These are phyloP conservation scores for Ceratocystis lukuohia DNA, from an alignment of 2,329 filamentous ascomycete genomes.

Conservation along the genomic window DNA sequence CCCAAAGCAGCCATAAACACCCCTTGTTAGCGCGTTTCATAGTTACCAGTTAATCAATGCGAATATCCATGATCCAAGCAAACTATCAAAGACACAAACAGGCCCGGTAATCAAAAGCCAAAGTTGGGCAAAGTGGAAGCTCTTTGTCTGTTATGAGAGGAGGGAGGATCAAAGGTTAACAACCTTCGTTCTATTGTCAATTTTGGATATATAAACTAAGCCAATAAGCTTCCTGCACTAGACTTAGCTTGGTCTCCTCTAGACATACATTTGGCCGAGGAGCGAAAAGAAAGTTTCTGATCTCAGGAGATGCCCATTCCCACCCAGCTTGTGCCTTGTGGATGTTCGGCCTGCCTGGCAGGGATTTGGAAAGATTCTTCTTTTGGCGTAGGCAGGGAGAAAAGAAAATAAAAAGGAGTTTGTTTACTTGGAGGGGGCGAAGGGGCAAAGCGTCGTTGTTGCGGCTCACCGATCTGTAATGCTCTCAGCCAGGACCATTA, in stretches of 20 bases:
- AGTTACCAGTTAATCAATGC: neutral
- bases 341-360: too few relatives aligned
- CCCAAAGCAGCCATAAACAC: neutral
- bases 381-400: too few relatives aligned
- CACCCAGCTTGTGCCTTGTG: too few relatives aligned
- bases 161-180: slow-evolving; percentile 6
- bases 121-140: neutral
- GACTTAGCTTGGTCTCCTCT: neutral
- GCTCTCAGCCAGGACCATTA: too few relatives aligned
- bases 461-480: too few relatives aligned
- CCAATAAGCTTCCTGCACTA: neutral
- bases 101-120: neutral
- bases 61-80: slow-evolving; percentile 2
- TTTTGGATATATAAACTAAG: neutral
- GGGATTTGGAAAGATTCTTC: too few relatives aligned
- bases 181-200: slow-evolving; percentile 1
- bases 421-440: too few relatives aligned
- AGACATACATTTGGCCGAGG: neutral
- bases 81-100: neutral
- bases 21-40: slow-evolving; percentile 2
- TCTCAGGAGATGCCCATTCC: neutral
- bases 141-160: neutral
- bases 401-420: too few relatives aligned
- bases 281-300: neutral
- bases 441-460: too few relatives aligned